A percentile compares a stretch with the other conserved stretches of the same genome.
phyloP scores from a whole-genome alignment of 495 filamentous ascomycete species.

The Aspergillus bridgeri region DNA sequence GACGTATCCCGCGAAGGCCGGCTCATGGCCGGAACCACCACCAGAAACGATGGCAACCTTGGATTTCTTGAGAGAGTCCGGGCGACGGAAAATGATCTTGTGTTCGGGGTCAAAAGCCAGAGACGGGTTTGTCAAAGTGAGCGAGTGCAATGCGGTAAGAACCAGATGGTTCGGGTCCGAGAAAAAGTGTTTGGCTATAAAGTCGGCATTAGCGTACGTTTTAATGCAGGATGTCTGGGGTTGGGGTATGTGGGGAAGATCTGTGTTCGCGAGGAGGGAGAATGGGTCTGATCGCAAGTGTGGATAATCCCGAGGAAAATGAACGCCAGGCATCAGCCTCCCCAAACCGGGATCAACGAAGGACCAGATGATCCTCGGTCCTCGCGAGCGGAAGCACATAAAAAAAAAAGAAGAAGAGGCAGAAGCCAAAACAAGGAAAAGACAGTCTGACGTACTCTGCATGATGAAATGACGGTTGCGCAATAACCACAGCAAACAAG shows the following conservation, averaged over 20 bases:
- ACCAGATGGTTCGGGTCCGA: slow-evolving; percentile 80
- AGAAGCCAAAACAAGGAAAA: not conserved
- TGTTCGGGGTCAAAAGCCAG: slow-evolving; percentile 73
- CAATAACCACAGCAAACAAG: slow-evolving; percentile 6
- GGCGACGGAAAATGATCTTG: slow-evolving; percentile 83
- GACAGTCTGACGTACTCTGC: slow-evolving; percentile 21
- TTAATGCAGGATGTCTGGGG: slow-evolving; percentile 9
- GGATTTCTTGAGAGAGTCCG: slow-evolving; percentile 41
- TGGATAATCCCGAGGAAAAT: not conserved
- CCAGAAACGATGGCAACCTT: slow-evolving; percentile 84
- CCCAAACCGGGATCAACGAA: not conserved
- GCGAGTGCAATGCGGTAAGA: slow-evolving; percentile 67
- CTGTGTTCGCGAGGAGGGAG: slow-evolving; percentile 12
- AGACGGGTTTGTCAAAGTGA: slow-evolving; percentile 82
- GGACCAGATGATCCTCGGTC: not conserved
- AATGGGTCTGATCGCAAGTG: slow-evolving; percentile 7
- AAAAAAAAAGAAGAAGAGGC: not conserved
- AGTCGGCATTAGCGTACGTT: slow-evolving; percentile 11
- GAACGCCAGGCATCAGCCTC: not conserved
- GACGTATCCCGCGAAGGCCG: slow-evolving; percentile 73
- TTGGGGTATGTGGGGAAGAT: slow-evolving; percentile 15
- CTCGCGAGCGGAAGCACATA: not conserved
- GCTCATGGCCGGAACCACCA: slow-evolving; percentile 91
- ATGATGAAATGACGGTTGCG: slow-evolving; percentile 16
- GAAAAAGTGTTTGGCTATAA: slow-evolving; percentile 82